A percentile compares a stretch with the other conserved stretches of the same genome.
phyloP scores from a whole-genome alignment of 306 rosid genomes.

The Acacia crassicarpa region DNA sequence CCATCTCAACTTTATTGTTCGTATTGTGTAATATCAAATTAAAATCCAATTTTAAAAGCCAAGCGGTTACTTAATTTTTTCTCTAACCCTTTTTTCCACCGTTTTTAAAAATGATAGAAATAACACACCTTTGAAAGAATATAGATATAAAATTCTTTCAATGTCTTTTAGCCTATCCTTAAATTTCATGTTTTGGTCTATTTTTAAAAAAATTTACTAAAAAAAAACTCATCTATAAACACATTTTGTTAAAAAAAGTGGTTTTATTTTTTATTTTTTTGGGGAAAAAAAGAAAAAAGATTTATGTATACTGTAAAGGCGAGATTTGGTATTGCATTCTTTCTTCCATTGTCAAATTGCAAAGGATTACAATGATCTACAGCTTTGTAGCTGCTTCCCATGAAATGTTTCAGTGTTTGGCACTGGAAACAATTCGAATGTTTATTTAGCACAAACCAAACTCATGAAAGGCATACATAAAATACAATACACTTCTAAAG shows the following conservation, averaged over 20 bases:
- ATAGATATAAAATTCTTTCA: too few relatives aligned
- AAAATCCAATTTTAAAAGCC: too few relatives aligned
- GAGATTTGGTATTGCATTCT: background rate
- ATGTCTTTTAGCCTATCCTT: too few relatives aligned
- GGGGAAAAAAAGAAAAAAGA: too few relatives aligned
- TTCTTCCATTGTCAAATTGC: background rate
- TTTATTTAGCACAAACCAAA: constrained; percentile 18
- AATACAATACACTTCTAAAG: background rate
- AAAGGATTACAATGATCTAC: background rate
- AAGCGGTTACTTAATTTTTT: too few relatives aligned
- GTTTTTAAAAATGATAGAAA: too few relatives aligned
- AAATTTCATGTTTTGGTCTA: too few relatives aligned
- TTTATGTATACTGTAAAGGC: background rate
- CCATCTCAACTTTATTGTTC: constrained; percentile 29
- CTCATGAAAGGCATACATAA: constrained; percentile 14
- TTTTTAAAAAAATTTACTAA: too few relatives aligned
- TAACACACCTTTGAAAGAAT: too few relatives aligned
- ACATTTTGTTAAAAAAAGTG: background rate
- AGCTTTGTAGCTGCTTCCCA: background rate
- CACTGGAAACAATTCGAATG: background rate
- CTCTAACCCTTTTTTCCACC: too few relatives aligned
- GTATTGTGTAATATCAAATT: too few relatives aligned
- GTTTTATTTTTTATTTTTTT: background rate
- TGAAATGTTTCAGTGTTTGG: background rate
- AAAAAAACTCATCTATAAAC: too few relatives aligned